These are phyloP conservation scores for Bromus sterilis DNA, from an alignment of 176 grass and related monocot genomes.

Conservation along the genomic window DNA sequence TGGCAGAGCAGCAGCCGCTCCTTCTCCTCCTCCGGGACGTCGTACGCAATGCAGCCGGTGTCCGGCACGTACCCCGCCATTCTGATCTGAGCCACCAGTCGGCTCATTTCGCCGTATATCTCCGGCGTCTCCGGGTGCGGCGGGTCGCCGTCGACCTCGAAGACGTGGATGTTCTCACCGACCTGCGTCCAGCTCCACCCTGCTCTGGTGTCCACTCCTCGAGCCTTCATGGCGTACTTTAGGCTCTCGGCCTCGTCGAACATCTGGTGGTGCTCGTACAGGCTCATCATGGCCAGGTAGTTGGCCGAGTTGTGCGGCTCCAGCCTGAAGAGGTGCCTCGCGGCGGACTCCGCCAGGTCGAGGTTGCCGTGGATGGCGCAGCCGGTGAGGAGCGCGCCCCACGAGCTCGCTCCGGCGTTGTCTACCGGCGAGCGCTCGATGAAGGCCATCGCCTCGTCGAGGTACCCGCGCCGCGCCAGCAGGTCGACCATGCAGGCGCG, in stretches of 20 bases:
- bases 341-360: slow-evolving; percentile 50
- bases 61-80: slow-evolving; percentile 62
- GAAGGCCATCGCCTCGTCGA: slow-evolving; percentile 83
- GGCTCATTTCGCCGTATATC: slow-evolving; percentile 48
- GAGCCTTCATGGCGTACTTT: slow-evolving; percentile 64
- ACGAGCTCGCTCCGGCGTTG: slow-evolving; percentile 41
- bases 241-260: slow-evolving; percentile 76
- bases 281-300: slow-evolving; percentile 72
- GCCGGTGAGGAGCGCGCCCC: slow-evolving; percentile 70
- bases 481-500: slow-evolving; percentile 92
- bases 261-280: slow-evolving; percentile 57
- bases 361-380: slow-evolving; percentile 58
- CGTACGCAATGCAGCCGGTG: slow-evolving; percentile 54
- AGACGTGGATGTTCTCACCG: slow-evolving; percentile 49
- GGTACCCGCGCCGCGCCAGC: slow-evolving; percentile 59
- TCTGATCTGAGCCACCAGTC: slow-evolving; percentile 36
- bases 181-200: slow-evolving; percentile 82
- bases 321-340: slow-evolving; percentile 53
- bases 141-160: slow-evolving; percentile 51
- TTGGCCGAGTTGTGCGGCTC: slow-evolving; percentile 80
- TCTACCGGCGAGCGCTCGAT: slow-evolving; percentile 40
- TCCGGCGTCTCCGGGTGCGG: slow-evolving; percentile 51
- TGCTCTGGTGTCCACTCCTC: slow-evolving; percentile 33
- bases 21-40: slow-evolving; percentile 59
- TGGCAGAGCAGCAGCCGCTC: slow-evolving; percentile 63